Evolutionary conservation across 441 rosid genomes (phyloP).

Genomic region (Melastoma candidum): DNA sequence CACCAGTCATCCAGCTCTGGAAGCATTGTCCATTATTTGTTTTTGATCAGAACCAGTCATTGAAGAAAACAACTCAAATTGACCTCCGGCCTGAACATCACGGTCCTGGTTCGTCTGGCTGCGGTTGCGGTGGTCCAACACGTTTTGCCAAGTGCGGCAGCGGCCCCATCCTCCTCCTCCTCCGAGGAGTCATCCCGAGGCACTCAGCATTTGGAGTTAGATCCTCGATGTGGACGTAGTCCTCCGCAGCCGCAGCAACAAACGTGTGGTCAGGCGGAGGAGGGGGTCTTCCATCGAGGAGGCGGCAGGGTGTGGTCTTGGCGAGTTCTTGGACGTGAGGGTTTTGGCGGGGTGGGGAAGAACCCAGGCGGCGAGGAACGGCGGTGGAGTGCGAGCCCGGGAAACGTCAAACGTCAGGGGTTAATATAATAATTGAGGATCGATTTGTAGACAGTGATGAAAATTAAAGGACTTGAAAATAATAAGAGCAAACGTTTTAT

Average conservation of each 20-base stretch:
- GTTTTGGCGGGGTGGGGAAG: too few species aligned
- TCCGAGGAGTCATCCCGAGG: constrained; percentile 17
- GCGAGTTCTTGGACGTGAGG: too few species aligned
- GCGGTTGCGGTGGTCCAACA: constrained; percentile 22
- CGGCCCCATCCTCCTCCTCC: constrained; percentile 14
- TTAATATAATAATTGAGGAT: too few species aligned
- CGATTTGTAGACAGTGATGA: too few species aligned
- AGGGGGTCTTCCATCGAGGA: constrained; percentile 1
- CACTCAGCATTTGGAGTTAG: constrained; percentile 31
- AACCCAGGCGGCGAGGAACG: too few species aligned
- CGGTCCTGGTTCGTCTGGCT: constrained; percentile 65
- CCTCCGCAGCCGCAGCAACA: constrained; percentile 31
- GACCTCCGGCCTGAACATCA: constrained; percentile 83
- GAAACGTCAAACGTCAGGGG: too few species aligned
- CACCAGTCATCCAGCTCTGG: too few species aligned
- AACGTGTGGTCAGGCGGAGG: constrained; percentile 24
- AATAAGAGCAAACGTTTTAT: too few species aligned
- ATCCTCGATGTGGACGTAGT: constrained; percentile 73
- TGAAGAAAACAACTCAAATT: constrained; percentile 19
- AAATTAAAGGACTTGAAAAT: too few species aligned
- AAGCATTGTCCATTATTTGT: background rate
- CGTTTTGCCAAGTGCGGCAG: constrained; percentile 18
- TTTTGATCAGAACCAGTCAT: constrained; percentile 14
- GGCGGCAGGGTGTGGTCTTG: too few species aligned
- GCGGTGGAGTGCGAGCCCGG: too few species aligned